Conservation (phyloP, 1,284 basidiomycete genomes). For the Boletellus deceptivus region DNA sequence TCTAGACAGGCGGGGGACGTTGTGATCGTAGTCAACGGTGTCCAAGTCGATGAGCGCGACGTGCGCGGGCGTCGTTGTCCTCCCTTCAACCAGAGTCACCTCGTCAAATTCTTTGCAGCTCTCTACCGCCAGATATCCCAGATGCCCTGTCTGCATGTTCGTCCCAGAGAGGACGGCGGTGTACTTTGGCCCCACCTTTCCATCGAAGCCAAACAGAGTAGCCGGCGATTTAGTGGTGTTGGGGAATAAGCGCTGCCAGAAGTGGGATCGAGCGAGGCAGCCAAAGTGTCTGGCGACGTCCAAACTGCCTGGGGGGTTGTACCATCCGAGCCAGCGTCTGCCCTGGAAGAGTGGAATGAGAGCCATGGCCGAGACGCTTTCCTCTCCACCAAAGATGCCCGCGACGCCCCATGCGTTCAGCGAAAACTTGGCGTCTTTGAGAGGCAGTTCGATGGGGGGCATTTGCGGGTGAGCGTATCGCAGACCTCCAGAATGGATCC, state of each 20-base stretch:
- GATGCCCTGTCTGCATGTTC: slow-evolving; percentile 27
- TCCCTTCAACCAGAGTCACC: slow-evolving; percentile 8
- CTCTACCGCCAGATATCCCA: slow-evolving; percentile 26
- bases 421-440: slow-evolving; percentile 11
- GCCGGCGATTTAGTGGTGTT: slow-evolving; percentile 20
- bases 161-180: slow-evolving; percentile 28
- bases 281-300: slow-evolving; percentile 29
- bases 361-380: slow-evolving; percentile 30
- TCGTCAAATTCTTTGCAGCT: slow-evolving; percentile 15
- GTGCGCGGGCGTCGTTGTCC: slow-evolving; percentile 11
- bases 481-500: too few species aligned
- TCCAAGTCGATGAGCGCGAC: too few species aligned
- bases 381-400: slow-evolving; percentile 35
- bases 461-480: slow-evolving; percentile 3
- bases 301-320: slow-evolving; percentile 34
- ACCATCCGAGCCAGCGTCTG: slow-evolving; percentile 36
- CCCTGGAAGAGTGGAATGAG: slow-evolving; percentile 28
- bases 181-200: slow-evolving; percentile 27
- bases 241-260: slow-evolving; percentile 28
- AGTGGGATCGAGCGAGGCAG: slow-evolving; percentile 21
- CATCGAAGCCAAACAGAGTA: slow-evolving; percentile 27
- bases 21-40: too few species aligned
- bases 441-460: slow-evolving; percentile 14
- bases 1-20: too few species aligned
- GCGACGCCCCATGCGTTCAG: slow-evolving; percentile 30